Evolutionary conservation across 805 yeast genomes (phyloP).

Genomic region (Spathaspora gorwiae): DNA sequence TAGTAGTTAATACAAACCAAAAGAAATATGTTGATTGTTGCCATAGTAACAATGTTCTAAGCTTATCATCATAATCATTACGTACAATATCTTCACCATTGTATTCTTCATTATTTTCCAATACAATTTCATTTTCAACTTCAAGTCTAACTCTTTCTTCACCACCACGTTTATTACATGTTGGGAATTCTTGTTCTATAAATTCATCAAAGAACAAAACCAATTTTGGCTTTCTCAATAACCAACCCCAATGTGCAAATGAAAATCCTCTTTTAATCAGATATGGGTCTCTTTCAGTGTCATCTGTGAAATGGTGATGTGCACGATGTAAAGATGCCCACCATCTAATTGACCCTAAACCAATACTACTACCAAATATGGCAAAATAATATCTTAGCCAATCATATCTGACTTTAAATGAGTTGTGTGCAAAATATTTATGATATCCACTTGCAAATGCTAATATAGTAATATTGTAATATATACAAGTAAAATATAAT

Average conservation of each 20-base stretch:
- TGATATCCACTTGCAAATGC: constrained; percentile 43
- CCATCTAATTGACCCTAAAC: constrained; percentile 69
- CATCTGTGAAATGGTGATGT: constrained; percentile 80
- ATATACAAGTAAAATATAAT: constrained; percentile 24
- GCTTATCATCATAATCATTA: constrained; percentile 12
- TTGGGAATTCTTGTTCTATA: constrained; percentile 34
- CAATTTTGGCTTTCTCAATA: constrained; percentile 55
- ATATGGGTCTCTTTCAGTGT: constrained; percentile 86
- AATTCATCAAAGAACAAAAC: constrained; percentile 27
- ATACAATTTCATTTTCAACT: neutral
- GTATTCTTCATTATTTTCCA: constrained; percentile 27
- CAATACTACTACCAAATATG: constrained; percentile 66
- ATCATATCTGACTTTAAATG: constrained; percentile 23
- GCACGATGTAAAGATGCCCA: constrained; percentile 86
- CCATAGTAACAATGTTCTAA: constrained; percentile 27
- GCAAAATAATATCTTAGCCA: constrained; percentile 48
- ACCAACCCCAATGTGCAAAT: constrained; percentile 89
- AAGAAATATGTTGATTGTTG: constrained; percentile 26
- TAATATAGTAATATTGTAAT: constrained; percentile 33
- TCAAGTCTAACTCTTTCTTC: constrained; percentile 9
- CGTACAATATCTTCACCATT: constrained; percentile 7
- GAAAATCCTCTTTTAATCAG: constrained; percentile 73
- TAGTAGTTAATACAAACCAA: constrained; percentile 25
- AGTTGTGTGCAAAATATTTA: constrained; percentile 37
- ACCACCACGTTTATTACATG: constrained; percentile 2